A percentile compares a stretch with the other conserved stretches of the same genome.
phyloP scores from a whole-genome alignment of 768 basidiomycete genomes.

The Gloeopeniophorella convolvens region DNA sequence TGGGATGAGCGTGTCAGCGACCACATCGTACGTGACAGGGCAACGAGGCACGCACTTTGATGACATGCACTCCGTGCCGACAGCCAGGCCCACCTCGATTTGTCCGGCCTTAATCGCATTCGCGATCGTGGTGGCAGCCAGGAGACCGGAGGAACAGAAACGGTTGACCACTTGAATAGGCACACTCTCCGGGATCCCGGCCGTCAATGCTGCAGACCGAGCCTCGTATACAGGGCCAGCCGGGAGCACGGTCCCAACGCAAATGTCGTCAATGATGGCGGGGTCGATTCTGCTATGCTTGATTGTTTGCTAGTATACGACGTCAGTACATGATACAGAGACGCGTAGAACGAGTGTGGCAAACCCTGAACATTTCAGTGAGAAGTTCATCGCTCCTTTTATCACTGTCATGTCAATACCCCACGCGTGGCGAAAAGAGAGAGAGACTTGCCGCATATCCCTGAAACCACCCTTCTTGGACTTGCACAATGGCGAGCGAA shows the following conservation, averaged over 20 bases:
- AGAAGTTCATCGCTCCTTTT: constrained; percentile 71
- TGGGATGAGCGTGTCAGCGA: constrained; percentile 27
- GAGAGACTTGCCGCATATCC: constrained; percentile 50
- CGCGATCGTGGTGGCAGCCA: constrained; percentile 71
- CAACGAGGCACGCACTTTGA: constrained; percentile 44
- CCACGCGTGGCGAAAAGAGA: background rate
- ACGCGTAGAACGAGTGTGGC: constrained; percentile 14
- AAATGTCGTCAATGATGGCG: constrained; percentile 63
- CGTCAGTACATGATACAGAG: constrained; percentile 10
- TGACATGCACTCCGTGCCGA: constrained; percentile 88
- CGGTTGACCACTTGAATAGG: constrained; percentile 72
- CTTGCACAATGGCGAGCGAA: constrained; percentile 69
- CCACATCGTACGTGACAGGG: constrained; percentile 21
- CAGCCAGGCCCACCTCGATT: constrained; percentile 71
- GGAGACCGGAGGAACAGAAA: constrained; percentile 82
- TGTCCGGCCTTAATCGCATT: constrained; percentile 75
- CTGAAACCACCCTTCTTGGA: constrained; percentile 71
- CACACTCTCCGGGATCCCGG: constrained; percentile 73
- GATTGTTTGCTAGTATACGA: constrained; percentile 45
- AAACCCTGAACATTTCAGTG: constrained; percentile 73
- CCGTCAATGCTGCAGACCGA: constrained; percentile 67
- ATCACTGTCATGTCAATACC: background rate
- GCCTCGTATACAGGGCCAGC: constrained; percentile 63
- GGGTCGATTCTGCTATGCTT: constrained; percentile 55
- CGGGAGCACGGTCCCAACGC: constrained; percentile 71